Conservation (phyloP, 2,329 filamentous ascomycete species). For the Diaporthe citrichinensis region DNA sequence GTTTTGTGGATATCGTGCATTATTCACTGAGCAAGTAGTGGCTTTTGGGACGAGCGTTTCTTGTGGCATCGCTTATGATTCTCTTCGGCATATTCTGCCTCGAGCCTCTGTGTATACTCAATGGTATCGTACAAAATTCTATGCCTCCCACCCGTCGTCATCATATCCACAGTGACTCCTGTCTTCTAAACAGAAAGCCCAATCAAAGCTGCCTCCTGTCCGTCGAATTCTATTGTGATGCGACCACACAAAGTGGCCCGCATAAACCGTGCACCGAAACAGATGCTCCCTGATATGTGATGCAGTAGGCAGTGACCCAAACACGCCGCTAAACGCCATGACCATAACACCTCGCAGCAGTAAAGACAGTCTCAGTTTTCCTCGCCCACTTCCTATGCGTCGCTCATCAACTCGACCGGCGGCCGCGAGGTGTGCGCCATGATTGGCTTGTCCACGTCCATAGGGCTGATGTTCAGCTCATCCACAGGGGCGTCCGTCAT, state of each 20-base stretch:
- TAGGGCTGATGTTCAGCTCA: conserved; percentile 55
- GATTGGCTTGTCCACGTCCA: conserved; percentile 62
- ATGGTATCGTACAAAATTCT: conserved; percentile 31
- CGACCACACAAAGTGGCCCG: conserved; percentile 17
- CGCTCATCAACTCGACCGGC: conserved; percentile 75
- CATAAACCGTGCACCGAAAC: conserved; percentile 24
- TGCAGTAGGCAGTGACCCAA: conserved; percentile 26
- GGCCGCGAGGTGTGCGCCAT: conserved; percentile 73
- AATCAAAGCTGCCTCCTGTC: conserved; percentile 9
- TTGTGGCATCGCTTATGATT: neutral
- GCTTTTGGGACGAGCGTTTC: neutral
- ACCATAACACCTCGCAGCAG: conserved; percentile 21
- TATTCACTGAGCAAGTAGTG: neutral
- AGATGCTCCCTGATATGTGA: conserved; percentile 41
- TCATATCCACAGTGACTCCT: conserved; percentile 13
- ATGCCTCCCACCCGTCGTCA: conserved; percentile 8
- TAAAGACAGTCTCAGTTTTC: conserved; percentile 7
- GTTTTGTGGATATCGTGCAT: neutral
- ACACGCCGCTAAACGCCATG: conserved; percentile 31
- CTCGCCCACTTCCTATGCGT: conserved; percentile 49
- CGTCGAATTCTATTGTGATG: conserved; percentile 23
- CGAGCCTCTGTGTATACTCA: conserved; percentile 25
- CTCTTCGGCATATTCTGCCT: neutral
- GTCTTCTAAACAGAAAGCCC: conserved; percentile 8
- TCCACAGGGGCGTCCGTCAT: conserved; percentile 70